Base-by-base conservation (phyloP, 73 alveolate genomes). In the Chromera velia region DNA sequence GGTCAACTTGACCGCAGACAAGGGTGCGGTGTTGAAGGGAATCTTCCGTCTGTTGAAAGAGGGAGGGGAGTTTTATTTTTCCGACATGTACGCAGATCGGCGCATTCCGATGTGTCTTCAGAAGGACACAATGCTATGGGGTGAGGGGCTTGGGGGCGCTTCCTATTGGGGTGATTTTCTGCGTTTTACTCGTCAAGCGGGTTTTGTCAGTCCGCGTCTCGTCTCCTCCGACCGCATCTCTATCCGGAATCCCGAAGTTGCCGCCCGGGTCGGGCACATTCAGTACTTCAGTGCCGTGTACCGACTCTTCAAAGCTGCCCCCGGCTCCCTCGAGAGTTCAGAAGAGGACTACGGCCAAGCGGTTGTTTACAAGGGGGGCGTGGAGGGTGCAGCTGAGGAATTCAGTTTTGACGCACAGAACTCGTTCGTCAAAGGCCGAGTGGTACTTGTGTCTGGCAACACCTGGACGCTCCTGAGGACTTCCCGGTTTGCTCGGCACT, bases 51-150 rank as follows among this genome's bases (percentile, higher is more conserved):
- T 83, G 27, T 82, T 89, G 47, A 89, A 87, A 33, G 88, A 80
- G 49, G 95, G 95, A 34, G 95, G 93, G 22, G 95, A 89, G 77
- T 80, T 89, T 79, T 89, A 87, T 78, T 89, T 89, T 66, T 82
- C 91, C 66, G 95, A 89, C 87, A 83, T 89, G 7, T 89, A 82
- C 73, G 80, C 91, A 68, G 95, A 89, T 73, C 55, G 95, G 62
- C 82, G 95, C 75, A 84, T 89, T 0, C 93, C 95, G n/a, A 82
- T 64, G 67, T 74, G 74, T 34, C 87, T 89, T 34, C 74, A 75
- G 46, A 84, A 87, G 70, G 93, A 89, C 71, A 79, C 82, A 9
- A 85, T 82, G 32, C 70, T 89, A 7, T 89, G 91, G 89, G 95
- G 95, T 22, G 95, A 89, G 80, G 74, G 95, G 72, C 73, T 89